phyloP scores from a whole-genome alignment of 305 asterid genomes.

The Ilex paraguariensis region DNA sequence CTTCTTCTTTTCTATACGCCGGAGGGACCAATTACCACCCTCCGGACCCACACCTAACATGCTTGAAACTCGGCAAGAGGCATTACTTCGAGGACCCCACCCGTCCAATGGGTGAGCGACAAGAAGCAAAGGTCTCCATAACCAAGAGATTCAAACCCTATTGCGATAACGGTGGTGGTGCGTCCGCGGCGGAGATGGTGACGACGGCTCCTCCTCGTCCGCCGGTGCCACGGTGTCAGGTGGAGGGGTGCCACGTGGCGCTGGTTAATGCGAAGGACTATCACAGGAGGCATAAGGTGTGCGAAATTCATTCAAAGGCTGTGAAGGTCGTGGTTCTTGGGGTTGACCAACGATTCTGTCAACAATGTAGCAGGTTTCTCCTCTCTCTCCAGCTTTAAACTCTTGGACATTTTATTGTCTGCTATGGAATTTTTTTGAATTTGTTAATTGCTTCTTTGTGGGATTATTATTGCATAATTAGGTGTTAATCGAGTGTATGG shows the following conservation, averaged over 20 bases:
- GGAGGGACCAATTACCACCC: constrained; percentile 11
- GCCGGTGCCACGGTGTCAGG: constrained; percentile 48
- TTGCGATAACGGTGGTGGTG: neutral
- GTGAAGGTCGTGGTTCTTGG: constrained; percentile 49
- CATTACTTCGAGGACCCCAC: constrained; percentile 33
- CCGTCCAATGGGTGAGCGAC: constrained; percentile 7
- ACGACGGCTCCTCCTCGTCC: neutral
- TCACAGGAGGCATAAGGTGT: constrained; percentile 63
- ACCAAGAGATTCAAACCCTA: constrained; percentile 29
- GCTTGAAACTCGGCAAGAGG: constrained; percentile 59
- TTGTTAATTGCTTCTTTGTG: no score
- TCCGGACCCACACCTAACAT: constrained; percentile 42
- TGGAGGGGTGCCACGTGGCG: constrained; percentile 50
- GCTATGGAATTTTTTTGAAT: no score
- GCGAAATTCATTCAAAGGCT: constrained; percentile 61
- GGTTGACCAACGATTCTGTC: constrained; percentile 60
- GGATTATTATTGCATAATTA: no score
- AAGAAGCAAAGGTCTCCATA: neutral
- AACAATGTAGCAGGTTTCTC: constrained; percentile 61
- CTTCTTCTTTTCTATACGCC: neutral
- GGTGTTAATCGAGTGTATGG: no score
- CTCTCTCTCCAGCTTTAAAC: neutral
- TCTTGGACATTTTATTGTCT: no score
- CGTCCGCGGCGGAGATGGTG: no score
- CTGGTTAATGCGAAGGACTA: constrained; percentile 48